Conservation (phyloP, 768 basidiomycete species). For the Suillus ampliporus region DNA sequence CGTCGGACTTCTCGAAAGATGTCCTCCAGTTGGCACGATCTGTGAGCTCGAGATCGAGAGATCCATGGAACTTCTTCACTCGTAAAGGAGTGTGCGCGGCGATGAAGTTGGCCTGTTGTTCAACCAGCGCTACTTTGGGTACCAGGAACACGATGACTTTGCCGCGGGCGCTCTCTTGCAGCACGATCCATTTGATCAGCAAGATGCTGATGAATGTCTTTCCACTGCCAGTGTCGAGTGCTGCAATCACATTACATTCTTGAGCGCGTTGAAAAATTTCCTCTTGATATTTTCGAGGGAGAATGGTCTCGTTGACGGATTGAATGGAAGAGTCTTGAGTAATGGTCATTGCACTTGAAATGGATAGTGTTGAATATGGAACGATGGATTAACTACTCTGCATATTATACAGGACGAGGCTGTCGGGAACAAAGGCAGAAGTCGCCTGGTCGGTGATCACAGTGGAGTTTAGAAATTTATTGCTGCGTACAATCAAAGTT, state of each 20-base stretch:
- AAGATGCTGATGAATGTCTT: slow-evolving; percentile 65
- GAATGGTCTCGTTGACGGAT: slow-evolving; percentile 42
- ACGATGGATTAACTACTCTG: background rate
- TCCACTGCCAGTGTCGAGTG: slow-evolving; percentile 63
- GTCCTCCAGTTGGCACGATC: slow-evolving; percentile 69
- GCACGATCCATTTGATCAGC: slow-evolving; percentile 77
- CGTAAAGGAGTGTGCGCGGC: slow-evolving; percentile 65
- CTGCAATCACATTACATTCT: slow-evolving; percentile 60
- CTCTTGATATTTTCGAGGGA: slow-evolving; percentile 59
- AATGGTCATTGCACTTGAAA: background rate
- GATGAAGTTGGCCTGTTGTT: slow-evolving; percentile 79
- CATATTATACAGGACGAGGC: slow-evolving; percentile 1
- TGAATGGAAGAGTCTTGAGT: slow-evolving; percentile 9
- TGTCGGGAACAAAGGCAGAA: background rate
- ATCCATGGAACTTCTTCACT: slow-evolving; percentile 73
- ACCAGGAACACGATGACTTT: slow-evolving; percentile 83
- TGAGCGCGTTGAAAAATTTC: slow-evolving; percentile 60
- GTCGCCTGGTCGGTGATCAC: background rate
- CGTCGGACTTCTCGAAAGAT: slow-evolving; percentile 67
- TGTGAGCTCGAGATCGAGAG: slow-evolving; percentile 71
- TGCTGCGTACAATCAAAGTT: too few relatives aligned
- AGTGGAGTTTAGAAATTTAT: background rate
- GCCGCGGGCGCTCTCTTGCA: slow-evolving; percentile 51
- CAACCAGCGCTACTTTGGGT: slow-evolving; percentile 84
- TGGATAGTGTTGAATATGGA: background rate